A percentile compares a stretch with the other conserved stretches of the same genome.
Evolutionary conservation across 352 stramenopile genomes (phyloP).

Genomic region (Globisporangium paddicum): DNA sequence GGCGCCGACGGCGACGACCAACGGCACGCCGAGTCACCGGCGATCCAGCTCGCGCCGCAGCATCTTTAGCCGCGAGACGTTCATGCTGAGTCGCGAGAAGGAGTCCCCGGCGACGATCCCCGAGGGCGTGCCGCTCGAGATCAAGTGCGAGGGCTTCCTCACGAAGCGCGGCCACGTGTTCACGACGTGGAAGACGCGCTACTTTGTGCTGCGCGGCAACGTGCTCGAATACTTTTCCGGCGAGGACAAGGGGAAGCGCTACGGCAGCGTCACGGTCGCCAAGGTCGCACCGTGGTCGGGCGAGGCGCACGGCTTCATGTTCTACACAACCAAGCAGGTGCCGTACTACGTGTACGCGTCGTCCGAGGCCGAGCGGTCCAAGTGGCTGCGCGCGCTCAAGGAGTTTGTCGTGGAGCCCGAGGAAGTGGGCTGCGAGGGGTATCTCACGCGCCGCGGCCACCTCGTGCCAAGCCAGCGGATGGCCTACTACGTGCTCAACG

Average conservation of each 20-base stretch:
- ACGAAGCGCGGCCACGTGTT: conserved; percentile 87
- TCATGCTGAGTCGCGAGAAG: conserved; percentile 73
- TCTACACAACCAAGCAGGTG: conserved; percentile 87
- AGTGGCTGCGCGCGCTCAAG: conserved; percentile 78
- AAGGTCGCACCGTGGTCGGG: conserved; percentile 85
- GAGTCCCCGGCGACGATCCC: conserved; percentile 60
- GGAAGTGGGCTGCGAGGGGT: conserved; percentile 83
- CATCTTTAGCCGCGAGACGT: conserved; percentile 68
- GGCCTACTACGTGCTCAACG: conserved; percentile 85
- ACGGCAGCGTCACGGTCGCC: conserved; percentile 80
- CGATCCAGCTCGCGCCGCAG: conserved; percentile 64
- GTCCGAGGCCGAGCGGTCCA: conserved; percentile 66
- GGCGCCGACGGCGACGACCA: not conserved
- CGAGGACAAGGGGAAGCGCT: conserved; percentile 83
- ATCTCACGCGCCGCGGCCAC: conserved; percentile 82
- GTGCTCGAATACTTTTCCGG: conserved; percentile 82
- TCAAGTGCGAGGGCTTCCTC: conserved; percentile 78
- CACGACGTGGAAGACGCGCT: conserved; percentile 89
- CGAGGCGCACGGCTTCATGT: conserved; percentile 87
- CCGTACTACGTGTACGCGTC: conserved; percentile 88
- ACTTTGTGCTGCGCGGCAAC: conserved; percentile 81
- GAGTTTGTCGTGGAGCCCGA: conserved; percentile 85
- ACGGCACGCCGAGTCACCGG: conserved; percentile 34
- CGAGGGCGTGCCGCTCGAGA: conserved; percentile 38
- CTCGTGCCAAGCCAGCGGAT: conserved; percentile 83